Percentiles rank a stretch among this genome's conserved stretches.
These are phyloP conservation scores for Aspergillus haitiensis DNA, from an alignment of 495 filamentous ascomycete genomes.

Conservation along the genomic window DNA sequence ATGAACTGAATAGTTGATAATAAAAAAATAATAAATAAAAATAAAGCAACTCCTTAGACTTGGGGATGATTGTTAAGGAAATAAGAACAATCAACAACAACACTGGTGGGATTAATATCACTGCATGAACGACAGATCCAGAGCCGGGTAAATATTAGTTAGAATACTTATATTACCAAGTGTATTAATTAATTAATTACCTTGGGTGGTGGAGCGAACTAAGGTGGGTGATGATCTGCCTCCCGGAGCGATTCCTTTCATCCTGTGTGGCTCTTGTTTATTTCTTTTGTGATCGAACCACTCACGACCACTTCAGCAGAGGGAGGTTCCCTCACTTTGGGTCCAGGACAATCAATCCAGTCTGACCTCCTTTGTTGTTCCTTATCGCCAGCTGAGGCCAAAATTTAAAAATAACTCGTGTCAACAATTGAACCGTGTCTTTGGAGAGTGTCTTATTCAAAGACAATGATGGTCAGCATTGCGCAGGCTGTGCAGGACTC, in stretches of 20 bases:
- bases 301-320: not conserved
- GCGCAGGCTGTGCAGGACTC: slow-evolving; percentile 1
- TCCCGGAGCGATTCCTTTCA: too few species aligned
- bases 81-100: not conserved
- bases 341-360: not conserved
- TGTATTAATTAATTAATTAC: not conserved
- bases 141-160: not conserved
- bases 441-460: not conserved
- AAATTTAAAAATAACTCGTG: not conserved
- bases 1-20: too few species aligned
- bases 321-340: not conserved
- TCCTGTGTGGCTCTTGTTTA: too few species aligned
- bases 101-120: not conserved
- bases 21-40: not conserved
- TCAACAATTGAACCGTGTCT: not conserved
- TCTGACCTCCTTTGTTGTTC: not conserved
- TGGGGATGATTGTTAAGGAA: not conserved
- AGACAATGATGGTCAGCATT: not conserved
- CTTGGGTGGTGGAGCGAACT: too few species aligned
- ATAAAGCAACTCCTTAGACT: not conserved
- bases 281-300: too few species aligned
- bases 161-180: not conserved
- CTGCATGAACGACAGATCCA: slow-evolving; percentile 2
- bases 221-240: too few species aligned
- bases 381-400: not conserved